A percentile compares a stretch with the other conserved stretches of the same genome.
Evolutionary conservation across 768 basidiomycete species (phyloP).

Genomic region (Boletellus sp.): DNA sequence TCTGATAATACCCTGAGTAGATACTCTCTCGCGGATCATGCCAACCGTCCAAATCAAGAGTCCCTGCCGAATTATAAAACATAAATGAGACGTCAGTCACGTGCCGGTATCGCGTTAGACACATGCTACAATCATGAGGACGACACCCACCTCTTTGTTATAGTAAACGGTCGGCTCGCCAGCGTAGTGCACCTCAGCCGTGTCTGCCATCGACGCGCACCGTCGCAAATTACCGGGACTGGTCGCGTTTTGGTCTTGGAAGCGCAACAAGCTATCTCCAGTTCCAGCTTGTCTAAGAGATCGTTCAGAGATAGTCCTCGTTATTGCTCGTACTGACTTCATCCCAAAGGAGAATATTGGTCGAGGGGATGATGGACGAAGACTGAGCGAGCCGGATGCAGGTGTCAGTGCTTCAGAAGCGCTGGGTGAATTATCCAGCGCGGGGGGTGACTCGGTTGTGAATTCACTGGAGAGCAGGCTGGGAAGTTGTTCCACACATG

Average conservation of each 20-base stretch:
- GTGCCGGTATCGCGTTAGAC: not conserved
- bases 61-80: constrained; percentile 27
- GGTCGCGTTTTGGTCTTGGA: constrained; percentile 17
- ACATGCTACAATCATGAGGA: not conserved
- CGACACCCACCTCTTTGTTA: constrained; percentile 40
- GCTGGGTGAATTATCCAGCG: not conserved
- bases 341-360: constrained; percentile 12
- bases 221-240: constrained; percentile 19
- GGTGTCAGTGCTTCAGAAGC: not conserved
- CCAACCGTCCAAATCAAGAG: constrained; percentile 40
- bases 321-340: constrained; percentile 11
- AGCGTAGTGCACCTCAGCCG: constrained; percentile 38
- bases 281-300: constrained; percentile 1
- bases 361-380: constrained; percentile 11
- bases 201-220: constrained; percentile 8
- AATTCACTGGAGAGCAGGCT: not conserved
- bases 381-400: not conserved
- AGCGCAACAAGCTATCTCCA: not conserved
- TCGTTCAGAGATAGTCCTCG: constrained; percentile 17
- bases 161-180: constrained; percentile 62
- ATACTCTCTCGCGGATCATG: constrained; percentile 92
- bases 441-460: not conserved
- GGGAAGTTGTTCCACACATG: not conserved
- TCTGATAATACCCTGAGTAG: constrained; percentile 77
- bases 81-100: constrained; percentile 2